Conservation (phyloP, 441 rosid species). For the Populus hybrid region DNA sequence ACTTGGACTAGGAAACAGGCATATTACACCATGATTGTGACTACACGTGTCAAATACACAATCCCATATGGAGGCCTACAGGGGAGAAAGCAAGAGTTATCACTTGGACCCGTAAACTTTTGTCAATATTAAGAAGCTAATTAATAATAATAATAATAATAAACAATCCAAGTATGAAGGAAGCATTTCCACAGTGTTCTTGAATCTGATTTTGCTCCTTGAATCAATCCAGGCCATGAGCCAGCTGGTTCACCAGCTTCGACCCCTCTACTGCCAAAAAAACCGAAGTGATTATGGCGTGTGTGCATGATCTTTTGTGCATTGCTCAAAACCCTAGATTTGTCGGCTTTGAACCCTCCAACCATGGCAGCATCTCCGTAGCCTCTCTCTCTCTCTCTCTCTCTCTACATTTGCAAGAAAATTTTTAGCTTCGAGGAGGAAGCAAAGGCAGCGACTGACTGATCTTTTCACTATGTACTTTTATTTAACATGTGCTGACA, state of each 20-base stretch:
- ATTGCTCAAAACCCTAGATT: conserved; percentile 8
- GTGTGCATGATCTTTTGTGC: background rate
- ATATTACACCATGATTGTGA: background rate
- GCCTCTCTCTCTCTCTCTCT: background rate
- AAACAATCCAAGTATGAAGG: background rate
- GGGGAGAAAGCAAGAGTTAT: background rate
- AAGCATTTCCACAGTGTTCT: background rate
- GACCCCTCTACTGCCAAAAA: background rate
- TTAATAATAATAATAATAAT: too few species aligned
- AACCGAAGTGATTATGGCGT: too few species aligned
- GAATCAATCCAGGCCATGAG: too few species aligned
- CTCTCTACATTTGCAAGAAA: background rate
- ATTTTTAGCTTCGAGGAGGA: background rate
- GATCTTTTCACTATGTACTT: background rate
- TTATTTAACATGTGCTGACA: background rate
- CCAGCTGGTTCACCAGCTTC: too few species aligned
- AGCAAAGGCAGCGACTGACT: background rate
- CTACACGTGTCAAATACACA: background rate
- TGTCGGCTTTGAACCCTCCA: conserved; percentile 37
- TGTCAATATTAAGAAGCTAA: conserved; percentile 3
- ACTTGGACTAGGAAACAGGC: conserved; percentile 4
- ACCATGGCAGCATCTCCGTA: conserved; percentile 1
- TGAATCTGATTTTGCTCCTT: too few species aligned
- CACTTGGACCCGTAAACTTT: background rate
- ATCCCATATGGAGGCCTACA: background rate